Evolutionary conservation across 306 rosid genomes (phyloP).

Genomic region (Begonia peltatifolia): DNA sequence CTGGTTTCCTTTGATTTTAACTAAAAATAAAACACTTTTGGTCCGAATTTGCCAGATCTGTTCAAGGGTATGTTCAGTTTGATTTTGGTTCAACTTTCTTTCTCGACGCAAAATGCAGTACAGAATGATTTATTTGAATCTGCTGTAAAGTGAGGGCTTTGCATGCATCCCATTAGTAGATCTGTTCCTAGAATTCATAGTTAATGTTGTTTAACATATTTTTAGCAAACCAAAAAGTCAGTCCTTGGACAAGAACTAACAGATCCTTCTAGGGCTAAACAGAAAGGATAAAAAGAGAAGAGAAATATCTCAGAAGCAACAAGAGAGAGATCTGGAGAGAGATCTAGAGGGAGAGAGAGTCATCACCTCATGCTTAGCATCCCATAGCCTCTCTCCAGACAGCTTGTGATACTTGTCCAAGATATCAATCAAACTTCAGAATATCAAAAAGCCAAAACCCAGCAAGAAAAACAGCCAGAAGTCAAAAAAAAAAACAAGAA

Average conservation of each 20-base stretch:
- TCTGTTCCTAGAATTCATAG: constrained; percentile 27
- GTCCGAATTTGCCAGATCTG: constrained; percentile 34
- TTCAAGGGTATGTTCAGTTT: constrained; percentile 25
- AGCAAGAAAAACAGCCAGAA: background rate
- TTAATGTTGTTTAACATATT: constrained; percentile 27
- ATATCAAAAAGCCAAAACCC: background rate
- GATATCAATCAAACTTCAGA: constrained; percentile 45
- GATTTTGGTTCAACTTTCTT: constrained; percentile 11
- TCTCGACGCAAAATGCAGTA: constrained; percentile 8
- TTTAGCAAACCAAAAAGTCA: constrained; percentile 21
- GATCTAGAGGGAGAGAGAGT: background rate
- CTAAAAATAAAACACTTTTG: background rate
- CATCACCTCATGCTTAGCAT: constrained; percentile 79
- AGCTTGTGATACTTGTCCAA: constrained; percentile 58
- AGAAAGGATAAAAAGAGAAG: too few species aligned
- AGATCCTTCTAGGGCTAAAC: background rate
- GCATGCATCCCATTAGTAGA: constrained; percentile 43
- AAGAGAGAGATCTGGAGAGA: background rate
- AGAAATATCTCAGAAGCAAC: background rate
- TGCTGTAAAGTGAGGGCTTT: background rate
- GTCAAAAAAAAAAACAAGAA: background rate
- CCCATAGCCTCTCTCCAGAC: constrained; percentile 65
- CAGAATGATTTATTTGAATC: too few species aligned
- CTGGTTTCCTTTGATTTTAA: background rate
- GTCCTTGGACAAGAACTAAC: background rate